Evolutionary conservation across 768 basidiomycete genomes (phyloP).

Genomic region (Boletus vermiculosoides): DNA sequence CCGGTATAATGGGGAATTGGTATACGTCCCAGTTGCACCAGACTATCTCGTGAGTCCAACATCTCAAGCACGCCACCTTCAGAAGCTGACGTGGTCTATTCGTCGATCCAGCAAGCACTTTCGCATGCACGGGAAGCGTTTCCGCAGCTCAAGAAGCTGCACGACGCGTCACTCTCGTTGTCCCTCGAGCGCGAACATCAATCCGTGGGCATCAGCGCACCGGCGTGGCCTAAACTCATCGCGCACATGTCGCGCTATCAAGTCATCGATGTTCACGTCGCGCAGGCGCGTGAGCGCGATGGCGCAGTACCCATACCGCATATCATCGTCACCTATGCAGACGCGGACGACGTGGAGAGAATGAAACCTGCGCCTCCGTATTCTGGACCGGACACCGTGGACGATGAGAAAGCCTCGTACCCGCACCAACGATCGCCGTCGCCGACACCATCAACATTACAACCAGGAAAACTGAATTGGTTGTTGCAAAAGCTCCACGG

Average conservation of each 20-base stretch:
- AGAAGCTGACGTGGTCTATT: not conserved
- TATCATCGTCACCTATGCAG: slow-evolving; percentile 26
- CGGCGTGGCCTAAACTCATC: slow-evolving; percentile 47
- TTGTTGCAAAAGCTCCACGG: slow-evolving; percentile 14
- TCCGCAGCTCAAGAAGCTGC: slow-evolving; percentile 36
- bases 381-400: not conserved
- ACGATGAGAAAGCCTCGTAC: slow-evolving; percentile 18
- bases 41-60: slow-evolving; percentile 42
- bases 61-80: too few species aligned
- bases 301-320: slow-evolving; percentile 25
- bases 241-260: slow-evolving; percentile 44
- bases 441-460: not conserved
- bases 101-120: slow-evolving; percentile 44
- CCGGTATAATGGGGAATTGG: slow-evolving; percentile 41
- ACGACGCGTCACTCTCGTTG: slow-evolving; percentile 46
- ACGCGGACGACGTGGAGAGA: slow-evolving; percentile 10
- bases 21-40: slow-evolving; percentile 48
- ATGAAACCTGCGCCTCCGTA: slow-evolving; percentile 41
- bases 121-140: slow-evolving; percentile 51
- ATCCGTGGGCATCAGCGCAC: slow-evolving; percentile 49
- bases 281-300: not conserved
- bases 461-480: slow-evolving; percentile 9
- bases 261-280: slow-evolving; percentile 44
- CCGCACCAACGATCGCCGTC: not conserved
- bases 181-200: slow-evolving; percentile 36